Conservation (phyloP, 306 rosid genomes). For the Calophaca sinica region DNA sequence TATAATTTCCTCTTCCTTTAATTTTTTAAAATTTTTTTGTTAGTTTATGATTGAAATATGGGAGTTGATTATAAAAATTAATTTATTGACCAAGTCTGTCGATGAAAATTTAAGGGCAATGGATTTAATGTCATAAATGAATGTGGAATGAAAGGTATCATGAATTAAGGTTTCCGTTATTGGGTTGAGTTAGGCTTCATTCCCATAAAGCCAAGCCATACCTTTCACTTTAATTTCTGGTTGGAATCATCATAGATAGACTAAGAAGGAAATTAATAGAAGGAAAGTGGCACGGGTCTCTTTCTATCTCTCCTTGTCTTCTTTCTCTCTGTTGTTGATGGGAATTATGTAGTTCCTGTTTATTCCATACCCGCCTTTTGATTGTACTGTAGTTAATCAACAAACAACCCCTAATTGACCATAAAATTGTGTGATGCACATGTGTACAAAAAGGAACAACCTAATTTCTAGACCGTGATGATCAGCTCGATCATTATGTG, state of each 20-base stretch:
- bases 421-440: constrained; percentile 16
- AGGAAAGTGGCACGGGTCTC: constrained; percentile 57
- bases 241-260: constrained; percentile 38
- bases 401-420: constrained; percentile 41
- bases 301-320: constrained; percentile 40
- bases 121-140: constrained; percentile 50
- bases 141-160: constrained; percentile 50
- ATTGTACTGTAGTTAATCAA: constrained; percentile 52
- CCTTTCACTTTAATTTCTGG: constrained; percentile 54
- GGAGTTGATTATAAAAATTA: not conserved
- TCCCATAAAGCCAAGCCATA: constrained; percentile 53
- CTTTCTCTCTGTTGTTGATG: constrained; percentile 39
- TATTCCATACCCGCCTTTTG: constrained; percentile 47
- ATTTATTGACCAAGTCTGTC: constrained; percentile 43
- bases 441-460: constrained; percentile 20
- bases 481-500: not conserved
- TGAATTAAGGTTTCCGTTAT: constrained; percentile 51
- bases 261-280: constrained; percentile 37
- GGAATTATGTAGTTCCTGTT: constrained; percentile 36
- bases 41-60: not conserved
- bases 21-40: not conserved
- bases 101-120: constrained; percentile 47
- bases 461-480: no score
- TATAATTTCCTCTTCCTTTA: not conserved
- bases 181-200: constrained; percentile 62